These are phyloP conservation scores for Trifolium pratense DNA, from an alignment of 306 rosid species.

Conservation along the genomic window DNA sequence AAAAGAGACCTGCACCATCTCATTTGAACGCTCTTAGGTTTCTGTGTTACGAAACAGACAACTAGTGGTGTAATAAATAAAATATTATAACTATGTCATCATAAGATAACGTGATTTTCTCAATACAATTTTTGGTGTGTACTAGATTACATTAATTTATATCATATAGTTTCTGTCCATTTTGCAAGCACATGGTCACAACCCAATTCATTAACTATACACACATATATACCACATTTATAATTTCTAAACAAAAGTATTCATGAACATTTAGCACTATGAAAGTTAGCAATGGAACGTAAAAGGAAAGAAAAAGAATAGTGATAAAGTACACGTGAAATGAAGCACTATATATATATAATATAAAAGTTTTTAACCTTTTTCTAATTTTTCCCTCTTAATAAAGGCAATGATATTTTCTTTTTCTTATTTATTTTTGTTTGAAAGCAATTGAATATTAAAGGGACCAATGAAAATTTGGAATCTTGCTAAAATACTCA, in stretches of 20 bases:
- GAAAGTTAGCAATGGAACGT: slow-evolving; percentile 37
- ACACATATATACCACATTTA: background rate
- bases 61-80: too few species aligned
- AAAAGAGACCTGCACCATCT: too few species aligned
- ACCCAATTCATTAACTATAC: background rate
- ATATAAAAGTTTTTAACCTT: slow-evolving; percentile 29
- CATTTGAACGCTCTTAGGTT: too few species aligned
- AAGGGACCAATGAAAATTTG: slow-evolving; percentile 44
- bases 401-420: slow-evolving; percentile 36
- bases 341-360: slow-evolving; percentile 10
- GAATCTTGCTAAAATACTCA: slow-evolving; percentile 53
- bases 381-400: slow-evolving; percentile 35
- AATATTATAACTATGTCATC: background rate
- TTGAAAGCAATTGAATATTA: slow-evolving; percentile 37
- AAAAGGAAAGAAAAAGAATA: slow-evolving; percentile 39
- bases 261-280: slow-evolving; percentile 20
- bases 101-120: slow-evolving; percentile 15
- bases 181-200: slow-evolving; percentile 28
- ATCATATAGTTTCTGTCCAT: background rate
- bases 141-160: slow-evolving; percentile 39
- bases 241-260: slow-evolving; percentile 7
- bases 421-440: slow-evolving; percentile 35
- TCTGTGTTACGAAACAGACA: too few species aligned
- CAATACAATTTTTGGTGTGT: slow-evolving; percentile 28
- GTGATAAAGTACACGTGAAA: slow-evolving; percentile 47